A percentile compares a stretch with the other conserved stretches of the same genome.
Evolutionary conservation across 495 filamentous ascomycete species (phyloP).

Genomic region (Trichoderma virens): DNA sequence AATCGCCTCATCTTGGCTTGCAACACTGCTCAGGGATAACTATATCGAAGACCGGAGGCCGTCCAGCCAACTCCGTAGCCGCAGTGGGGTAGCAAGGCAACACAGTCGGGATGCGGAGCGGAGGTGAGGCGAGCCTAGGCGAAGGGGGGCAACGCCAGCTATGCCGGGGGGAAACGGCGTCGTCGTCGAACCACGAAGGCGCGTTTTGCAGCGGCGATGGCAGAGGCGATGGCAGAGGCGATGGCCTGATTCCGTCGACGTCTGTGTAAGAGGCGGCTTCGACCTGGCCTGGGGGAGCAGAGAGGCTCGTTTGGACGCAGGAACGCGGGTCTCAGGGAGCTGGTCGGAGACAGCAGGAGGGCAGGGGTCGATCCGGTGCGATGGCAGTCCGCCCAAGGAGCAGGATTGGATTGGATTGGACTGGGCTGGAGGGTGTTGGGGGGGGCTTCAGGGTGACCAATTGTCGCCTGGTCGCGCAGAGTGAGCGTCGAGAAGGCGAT

Average conservation of each 20-base stretch:
- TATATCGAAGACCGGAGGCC: slow-evolving; percentile 1
- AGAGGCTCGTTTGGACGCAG: neutral
- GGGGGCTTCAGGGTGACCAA: no score
- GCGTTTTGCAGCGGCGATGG: neutral
- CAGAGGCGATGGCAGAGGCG: neutral
- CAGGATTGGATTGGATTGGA: neutral
- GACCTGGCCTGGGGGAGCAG: neutral
- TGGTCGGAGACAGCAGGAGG: neutral
- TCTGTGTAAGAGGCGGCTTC: neutral
- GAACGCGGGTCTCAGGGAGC: slow-evolving; percentile 5
- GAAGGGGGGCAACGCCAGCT: slow-evolving; percentile 11
- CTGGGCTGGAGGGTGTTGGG: no score
- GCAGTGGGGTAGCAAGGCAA: slow-evolving; percentile 7
- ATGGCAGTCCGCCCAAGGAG: neutral
- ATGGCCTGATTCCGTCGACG: neutral
- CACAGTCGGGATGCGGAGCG: slow-evolving; percentile 7
- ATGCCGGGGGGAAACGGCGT: neutral
- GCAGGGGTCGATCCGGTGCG: neutral
- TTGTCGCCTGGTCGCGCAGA: neutral
- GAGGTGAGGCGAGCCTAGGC: slow-evolving; percentile 21
- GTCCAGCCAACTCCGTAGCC: slow-evolving; percentile 7
- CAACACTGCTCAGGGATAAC: slow-evolving; percentile 17
- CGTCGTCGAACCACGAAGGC: neutral
- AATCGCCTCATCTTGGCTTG: slow-evolving; percentile 86
- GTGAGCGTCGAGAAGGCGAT: neutral